Evolutionary conservation across 1,284 basidiomycete genomes (phyloP).

Genomic region (Naganishia sp.): DNA sequence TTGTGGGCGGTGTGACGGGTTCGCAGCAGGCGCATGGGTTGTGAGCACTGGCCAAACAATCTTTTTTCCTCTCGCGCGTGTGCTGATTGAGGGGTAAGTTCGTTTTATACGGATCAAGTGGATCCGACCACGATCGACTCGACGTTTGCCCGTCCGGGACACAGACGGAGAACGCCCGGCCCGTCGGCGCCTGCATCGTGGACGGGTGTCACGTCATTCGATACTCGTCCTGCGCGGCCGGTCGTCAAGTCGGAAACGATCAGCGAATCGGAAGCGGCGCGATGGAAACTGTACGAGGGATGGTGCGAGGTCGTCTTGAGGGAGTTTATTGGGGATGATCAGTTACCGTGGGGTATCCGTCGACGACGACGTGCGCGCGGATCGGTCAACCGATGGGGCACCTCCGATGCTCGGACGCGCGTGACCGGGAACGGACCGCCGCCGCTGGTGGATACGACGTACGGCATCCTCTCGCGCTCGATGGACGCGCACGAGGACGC

Average conservation of each 20-base stretch:
- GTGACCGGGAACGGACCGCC: background rate
- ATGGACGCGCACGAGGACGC: conserved; percentile 3
- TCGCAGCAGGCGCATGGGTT: background rate
- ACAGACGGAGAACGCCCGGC: conserved; percentile 10
- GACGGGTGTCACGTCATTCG: conserved; percentile 3
- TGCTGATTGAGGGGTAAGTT: background rate
- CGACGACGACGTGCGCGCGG: background rate
- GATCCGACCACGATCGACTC: background rate
- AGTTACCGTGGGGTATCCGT: conserved; percentile 10
- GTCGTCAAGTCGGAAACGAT: background rate
- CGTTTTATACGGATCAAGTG: background rate
- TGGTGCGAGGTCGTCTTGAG: conserved; percentile 9
- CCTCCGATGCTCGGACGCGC: background rate
- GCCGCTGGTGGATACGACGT: background rate
- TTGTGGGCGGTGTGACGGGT: background rate
- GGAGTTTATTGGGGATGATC: conserved; percentile 6
- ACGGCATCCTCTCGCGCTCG: conserved; percentile 1
- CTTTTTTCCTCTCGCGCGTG: no score
- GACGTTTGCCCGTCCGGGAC: background rate
- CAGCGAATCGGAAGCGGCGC: background rate
- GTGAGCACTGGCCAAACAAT: background rate
- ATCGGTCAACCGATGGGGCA: background rate
- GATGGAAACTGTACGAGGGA: conserved; percentile 17
- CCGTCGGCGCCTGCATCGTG: conserved; percentile 23
- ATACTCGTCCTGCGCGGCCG: background rate